Conservation (phyloP, 108 stramenopile genomes). For the Fragilaria crotonensis region DNA sequence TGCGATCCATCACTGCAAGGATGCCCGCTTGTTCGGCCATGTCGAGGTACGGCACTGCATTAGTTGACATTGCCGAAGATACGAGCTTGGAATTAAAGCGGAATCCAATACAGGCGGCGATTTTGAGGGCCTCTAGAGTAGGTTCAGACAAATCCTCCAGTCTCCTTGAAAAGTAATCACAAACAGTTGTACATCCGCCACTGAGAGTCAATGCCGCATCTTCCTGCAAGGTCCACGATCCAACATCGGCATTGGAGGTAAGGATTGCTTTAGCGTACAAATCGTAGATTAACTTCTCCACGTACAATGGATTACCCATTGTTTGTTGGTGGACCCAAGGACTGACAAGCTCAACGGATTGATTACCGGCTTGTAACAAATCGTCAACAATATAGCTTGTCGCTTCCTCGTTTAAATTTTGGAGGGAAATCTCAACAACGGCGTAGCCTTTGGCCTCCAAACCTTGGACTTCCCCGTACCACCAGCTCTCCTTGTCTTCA, state of each 20-base stretch:
- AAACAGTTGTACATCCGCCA: not conserved
- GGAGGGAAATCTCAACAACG: too few relatives aligned
- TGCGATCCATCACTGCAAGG: slow-evolving; percentile 3
- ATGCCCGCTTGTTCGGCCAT: slow-evolving; percentile 15
- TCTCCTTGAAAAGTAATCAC: not conserved
- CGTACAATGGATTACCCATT: not conserved
- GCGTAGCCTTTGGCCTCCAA: too few relatives aligned
- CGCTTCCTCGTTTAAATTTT: too few relatives aligned
- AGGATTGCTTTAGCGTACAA: not conserved
- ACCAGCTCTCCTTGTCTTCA: too few relatives aligned
- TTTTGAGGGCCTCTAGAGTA: slow-evolving; percentile 29
- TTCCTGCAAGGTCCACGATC: not conserved
- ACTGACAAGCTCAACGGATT: not conserved
- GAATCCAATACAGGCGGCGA: slow-evolving; percentile 46
- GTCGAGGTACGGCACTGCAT: not conserved
- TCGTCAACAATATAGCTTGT: too few relatives aligned
- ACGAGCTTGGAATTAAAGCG: slow-evolving; percentile 31
- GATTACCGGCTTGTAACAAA: too few relatives aligned
- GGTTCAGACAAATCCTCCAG: not conserved
- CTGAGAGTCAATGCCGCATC: not conserved
- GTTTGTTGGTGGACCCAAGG: not conserved
- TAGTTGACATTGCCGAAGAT: not conserved
- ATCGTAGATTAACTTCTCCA: not conserved
- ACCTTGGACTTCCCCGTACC: too few relatives aligned
- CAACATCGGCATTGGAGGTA: not conserved